Percentiles rank a stretch among this genome's conserved stretches.
These are phyloP conservation scores for Saccharomycopsis fodiens DNA, from an alignment of 805 yeast species.

Conservation along the genomic window DNA sequence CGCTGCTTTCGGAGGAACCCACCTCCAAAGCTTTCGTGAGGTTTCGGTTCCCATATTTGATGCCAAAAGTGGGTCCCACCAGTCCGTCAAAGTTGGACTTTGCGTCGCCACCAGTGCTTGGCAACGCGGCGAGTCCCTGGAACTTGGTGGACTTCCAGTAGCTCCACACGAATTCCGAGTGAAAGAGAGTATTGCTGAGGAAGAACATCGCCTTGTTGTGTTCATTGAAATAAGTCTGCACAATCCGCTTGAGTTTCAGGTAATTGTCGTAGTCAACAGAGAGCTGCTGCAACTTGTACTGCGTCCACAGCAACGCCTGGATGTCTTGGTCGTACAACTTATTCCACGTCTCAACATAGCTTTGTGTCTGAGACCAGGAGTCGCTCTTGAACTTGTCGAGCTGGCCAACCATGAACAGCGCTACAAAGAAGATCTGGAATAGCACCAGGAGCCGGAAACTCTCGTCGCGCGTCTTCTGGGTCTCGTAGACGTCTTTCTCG, in stretches of 20 bases:
- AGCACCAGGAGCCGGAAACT: slow-evolving; percentile 10
- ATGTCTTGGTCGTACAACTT: not conserved
- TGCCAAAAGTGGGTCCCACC: slow-evolving; percentile 17
- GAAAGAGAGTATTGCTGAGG: slow-evolving; percentile 3
- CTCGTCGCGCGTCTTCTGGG: slow-evolving; percentile 6
- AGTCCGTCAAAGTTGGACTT: too few species aligned
- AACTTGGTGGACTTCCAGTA: slow-evolving; percentile 15
- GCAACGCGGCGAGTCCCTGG: slow-evolving; percentile 4
- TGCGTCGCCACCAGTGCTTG: too few species aligned
- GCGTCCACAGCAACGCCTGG: not conserved
- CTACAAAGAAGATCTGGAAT: slow-evolving; percentile 14
- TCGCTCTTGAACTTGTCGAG: slow-evolving; percentile 10
- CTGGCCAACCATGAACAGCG: slow-evolving; percentile 11
- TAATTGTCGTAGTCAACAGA: slow-evolving; percentile 6
- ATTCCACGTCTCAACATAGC: not conserved
- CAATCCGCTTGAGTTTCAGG: not conserved
- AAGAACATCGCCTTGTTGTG: slow-evolving; percentile 7
- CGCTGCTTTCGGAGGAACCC: not conserved
- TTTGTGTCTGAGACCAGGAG: not conserved
- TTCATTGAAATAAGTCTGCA: not conserved
- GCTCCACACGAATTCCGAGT: slow-evolving; percentile 11
- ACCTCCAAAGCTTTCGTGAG: slow-evolving; percentile 11
- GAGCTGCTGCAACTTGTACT: not conserved
- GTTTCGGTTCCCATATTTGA: slow-evolving; percentile 18
- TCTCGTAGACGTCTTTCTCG: not conserved